Evolutionary conservation across 371 early-diverging fungal genomes (phyloP), one percentile per base, ranked within the genome.

Genomic region (Mucor plumbeus): DNA sequence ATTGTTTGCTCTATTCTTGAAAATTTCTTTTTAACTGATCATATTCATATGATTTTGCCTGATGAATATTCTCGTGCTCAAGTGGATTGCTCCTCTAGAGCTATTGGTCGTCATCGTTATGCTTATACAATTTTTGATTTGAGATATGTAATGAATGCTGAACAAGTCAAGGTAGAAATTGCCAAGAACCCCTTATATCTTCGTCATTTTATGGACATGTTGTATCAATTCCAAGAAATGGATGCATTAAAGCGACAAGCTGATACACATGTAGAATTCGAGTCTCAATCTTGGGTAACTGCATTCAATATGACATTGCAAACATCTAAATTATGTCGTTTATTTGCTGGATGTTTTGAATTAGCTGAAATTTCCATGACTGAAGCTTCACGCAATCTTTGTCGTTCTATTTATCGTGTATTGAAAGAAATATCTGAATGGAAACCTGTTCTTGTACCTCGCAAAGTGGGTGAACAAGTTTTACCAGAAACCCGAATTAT

Each of bases 161-260:
- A 86, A 17, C 73, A 74, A 44, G 87, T 90, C 47, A 87, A 87
- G 69, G 66, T 76, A 26, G 82, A 77, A 59, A 80, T 91, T 9
- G 67, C 83, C 19, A 82, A 80, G 40, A 76, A 79, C n/a, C 84
- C 88, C 0, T 65, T 84, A 0, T 91, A 93, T 60, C 83, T 95
- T 64, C 79, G 85, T 1, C 85, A 88, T 40, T 95, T 96, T 66
- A 69, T 97, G 48, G 91, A 93, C 63, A 84, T 94, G 58, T 83
- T 92, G 44, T 85, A 84, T 21, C 87, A 95, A 48, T 94, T 95
- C 77, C 97, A 98, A 75, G 97, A 92, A 15, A 96, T 97, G 95
- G 91, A 96, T 69, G 92, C 95, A 4, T 88, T 93, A 61, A 76
- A 78, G 19, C 92, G 97, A 26, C 86, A 90, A 19, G 74, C 81